phyloP scores from a whole-genome alignment of 2,329 filamentous ascomycete species.

The Uncinocarpus reesii region DNA sequence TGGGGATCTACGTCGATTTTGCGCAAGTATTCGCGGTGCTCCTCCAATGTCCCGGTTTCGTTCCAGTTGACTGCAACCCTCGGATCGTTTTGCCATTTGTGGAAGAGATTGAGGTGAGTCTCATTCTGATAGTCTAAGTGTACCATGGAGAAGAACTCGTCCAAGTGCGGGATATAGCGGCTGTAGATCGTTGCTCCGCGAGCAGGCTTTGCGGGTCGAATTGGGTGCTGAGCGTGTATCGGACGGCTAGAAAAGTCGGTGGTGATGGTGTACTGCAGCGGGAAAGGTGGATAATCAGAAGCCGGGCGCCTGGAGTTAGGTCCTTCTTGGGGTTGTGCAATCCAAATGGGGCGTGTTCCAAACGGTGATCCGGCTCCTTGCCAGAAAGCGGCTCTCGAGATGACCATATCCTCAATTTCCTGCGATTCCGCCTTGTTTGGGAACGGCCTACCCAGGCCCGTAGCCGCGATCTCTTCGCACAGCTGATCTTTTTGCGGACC shows the following conservation, averaged over 20 bases:
- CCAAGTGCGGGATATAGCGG: slow-evolving; percentile 64
- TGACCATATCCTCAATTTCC: slow-evolving; percentile 36
- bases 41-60: slow-evolving; percentile 62
- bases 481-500: slow-evolving; percentile 25
- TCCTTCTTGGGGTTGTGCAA: slow-evolving; percentile 35
- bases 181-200: slow-evolving; percentile 64
- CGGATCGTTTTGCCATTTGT: slow-evolving; percentile 74
- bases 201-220: slow-evolving; percentile 59
- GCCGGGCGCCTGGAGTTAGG: slow-evolving; percentile 20
- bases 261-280: slow-evolving; percentile 36
- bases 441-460: slow-evolving; percentile 37
- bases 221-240: slow-evolving; percentile 56
- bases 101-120: slow-evolving; percentile 60
- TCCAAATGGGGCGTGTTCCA: slow-evolving; percentile 54
- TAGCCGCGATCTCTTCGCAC: slow-evolving; percentile 24
- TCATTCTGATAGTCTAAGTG: slow-evolving; percentile 56
- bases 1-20: slow-evolving; percentile 62
- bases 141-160: slow-evolving; percentile 66
- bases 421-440: slow-evolving; percentile 29
- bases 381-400: slow-evolving; percentile 53
- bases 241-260: slow-evolving; percentile 40
- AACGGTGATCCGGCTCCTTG: slow-evolving; percentile 59
- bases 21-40: slow-evolving; percentile 62
- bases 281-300: slow-evolving; percentile 26
- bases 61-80: slow-evolving; percentile 73